phyloP scores from a whole-genome alignment of 305 asterid genomes.

The Rubia tinctorum region DNA sequence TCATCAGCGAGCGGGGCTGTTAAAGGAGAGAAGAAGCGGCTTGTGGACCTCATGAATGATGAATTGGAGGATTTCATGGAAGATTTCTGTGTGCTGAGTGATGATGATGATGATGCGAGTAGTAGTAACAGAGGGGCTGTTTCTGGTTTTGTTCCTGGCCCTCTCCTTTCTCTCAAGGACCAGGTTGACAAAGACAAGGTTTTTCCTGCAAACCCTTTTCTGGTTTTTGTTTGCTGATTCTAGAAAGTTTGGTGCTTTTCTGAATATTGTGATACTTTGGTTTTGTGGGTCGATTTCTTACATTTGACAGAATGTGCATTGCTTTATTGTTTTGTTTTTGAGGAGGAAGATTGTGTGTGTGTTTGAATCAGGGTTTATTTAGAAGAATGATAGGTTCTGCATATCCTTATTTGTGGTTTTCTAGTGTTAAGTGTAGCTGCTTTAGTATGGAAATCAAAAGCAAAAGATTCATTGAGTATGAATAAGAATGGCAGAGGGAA shows the following conservation, averaged over 20 bases:
- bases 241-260: neutral
- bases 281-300: neutral
- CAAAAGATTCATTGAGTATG: neutral
- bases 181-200: slow-evolving; percentile 82
- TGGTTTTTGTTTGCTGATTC: slow-evolving; percentile 1
- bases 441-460: neutral
- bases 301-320: neutral
- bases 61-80: slow-evolving; percentile 17
- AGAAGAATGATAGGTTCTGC: neutral
- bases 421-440: neutral
- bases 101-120: slow-evolving; percentile 14
- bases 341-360: neutral
- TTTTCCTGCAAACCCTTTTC: neutral
- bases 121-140: slow-evolving; percentile 15
- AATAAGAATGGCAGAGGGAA: neutral
- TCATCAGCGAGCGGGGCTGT: slow-evolving; percentile 29
- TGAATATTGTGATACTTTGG: neutral
- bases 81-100: neutral
- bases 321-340: neutral
- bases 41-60: slow-evolving; percentile 10
- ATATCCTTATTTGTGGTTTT: neutral
- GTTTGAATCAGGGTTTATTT: neutral
- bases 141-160: slow-evolving; percentile 59
- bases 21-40: slow-evolving; percentile 19
- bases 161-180: slow-evolving; percentile 75